Base-by-base conservation (phyloP, 1,139 yeast genomes). In the Hyphopichia buzzinii region DNA sequence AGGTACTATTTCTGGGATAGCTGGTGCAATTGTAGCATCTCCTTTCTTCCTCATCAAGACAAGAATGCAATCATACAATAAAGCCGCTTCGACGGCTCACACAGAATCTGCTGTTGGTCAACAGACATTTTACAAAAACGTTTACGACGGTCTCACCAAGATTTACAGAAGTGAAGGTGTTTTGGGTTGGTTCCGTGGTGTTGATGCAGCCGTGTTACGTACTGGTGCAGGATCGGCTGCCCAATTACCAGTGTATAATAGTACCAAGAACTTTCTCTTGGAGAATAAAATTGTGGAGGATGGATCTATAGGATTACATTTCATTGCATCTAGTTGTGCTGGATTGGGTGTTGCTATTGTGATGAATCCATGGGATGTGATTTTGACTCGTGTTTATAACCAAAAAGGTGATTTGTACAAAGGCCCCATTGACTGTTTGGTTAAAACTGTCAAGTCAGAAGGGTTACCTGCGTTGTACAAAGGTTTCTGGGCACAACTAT, bases 361-460 rank as follows among this genome's bases (percentile, higher is more conserved):
- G 27, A 90, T 94, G 97, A 90, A 89, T 58, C 97, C 97, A 13
- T 88, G 96, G 81, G 98, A 92, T 59, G 97, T 92, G 37, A 77
- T 92, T 37, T 71, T 92, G 64, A 92, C 98, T 2, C 77, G 98
- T 65, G 84, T 94, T 61, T 92, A 90, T 64, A 92, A 92, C 62
- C 97, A 92, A 59, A 87, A 83, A 62, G 96, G 96, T 27, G 77
- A 86, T 52, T 74, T 85, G 40, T 92, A 92, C 64, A 74, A 67
- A 41, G 95, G 95, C 4, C 95, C 96, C 2, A 51, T 89, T 16
- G 98, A 92, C 61, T 92, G 98, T 67, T 69, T 89, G 40, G 55
- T 78, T 40, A 90, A 92, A 64, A 90, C 97, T 0, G 76, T 90
- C 23, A 70, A 66, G 40, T 69, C 80, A 21, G 98, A 92, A 64